Conservation (phyloP, 768 basidiomycete genomes). For the Tylopilus cervinicoccineus region DNA sequence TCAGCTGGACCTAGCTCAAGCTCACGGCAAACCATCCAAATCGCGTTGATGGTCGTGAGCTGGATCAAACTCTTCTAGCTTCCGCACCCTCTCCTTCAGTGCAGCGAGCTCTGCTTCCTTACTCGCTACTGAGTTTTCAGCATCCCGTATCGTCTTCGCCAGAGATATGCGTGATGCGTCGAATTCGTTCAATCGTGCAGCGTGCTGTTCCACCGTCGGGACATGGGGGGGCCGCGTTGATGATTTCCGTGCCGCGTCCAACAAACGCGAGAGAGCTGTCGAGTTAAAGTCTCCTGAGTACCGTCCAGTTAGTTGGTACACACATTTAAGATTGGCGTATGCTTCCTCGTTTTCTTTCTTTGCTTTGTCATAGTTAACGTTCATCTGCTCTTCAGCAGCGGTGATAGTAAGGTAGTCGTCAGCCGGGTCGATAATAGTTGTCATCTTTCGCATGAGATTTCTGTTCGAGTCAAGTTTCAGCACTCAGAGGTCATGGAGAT, state of each 20-base stretch:
- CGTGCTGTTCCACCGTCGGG: conserved; percentile 63
- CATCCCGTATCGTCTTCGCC: conserved; percentile 71
- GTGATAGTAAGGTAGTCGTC: conserved; percentile 77
- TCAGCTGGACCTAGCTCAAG: neutral
- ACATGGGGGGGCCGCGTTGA: conserved; percentile 66
- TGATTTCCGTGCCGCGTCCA: conserved; percentile 69
- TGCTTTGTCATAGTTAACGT: conserved; percentile 48
- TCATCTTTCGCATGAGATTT: conserved; percentile 66
- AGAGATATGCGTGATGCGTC: conserved; percentile 61
- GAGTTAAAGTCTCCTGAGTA: neutral
- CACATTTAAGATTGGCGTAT: conserved; percentile 62
- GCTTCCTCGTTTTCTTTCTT: conserved; percentile 69
- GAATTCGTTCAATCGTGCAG: conserved; percentile 56
- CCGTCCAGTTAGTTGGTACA: conserved; percentile 1
- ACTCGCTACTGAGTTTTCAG: conserved; percentile 58
- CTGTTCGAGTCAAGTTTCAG: conserved; percentile 38
- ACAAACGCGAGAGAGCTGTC: conserved; percentile 56
- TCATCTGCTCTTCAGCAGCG: conserved; percentile 68
- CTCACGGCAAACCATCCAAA: conserved; percentile 66
- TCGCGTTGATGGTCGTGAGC: conserved; percentile 68
- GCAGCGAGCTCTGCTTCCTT: conserved; percentile 68
- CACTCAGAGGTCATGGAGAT: neutral
- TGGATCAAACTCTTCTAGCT: conserved; percentile 66
- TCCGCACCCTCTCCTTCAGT: conserved; percentile 60
- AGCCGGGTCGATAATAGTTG: conserved; percentile 70